Evolutionary conservation across 1,284 basidiomycete species (phyloP).

Genomic region (Trichosporon asahii): DNA sequence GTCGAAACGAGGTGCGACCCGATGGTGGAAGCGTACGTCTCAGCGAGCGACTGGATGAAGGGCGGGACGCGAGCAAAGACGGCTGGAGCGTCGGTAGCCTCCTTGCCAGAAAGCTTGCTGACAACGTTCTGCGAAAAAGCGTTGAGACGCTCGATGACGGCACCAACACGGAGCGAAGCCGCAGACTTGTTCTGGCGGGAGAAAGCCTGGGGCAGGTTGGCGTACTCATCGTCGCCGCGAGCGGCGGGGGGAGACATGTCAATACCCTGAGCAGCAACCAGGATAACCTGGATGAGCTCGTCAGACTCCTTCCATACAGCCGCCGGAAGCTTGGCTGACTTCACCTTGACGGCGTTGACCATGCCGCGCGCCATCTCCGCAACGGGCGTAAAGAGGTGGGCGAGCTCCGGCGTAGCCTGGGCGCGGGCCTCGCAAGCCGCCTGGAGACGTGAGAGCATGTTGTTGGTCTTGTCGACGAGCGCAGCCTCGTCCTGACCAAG

Average conservation of each 20-base stretch:
- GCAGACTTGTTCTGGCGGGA: slow-evolving; percentile 28
- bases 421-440: slow-evolving; percentile 13
- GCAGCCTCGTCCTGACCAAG: slow-evolving; percentile 31
- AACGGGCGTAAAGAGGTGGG: slow-evolving; percentile 57
- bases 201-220: slow-evolving; percentile 38
- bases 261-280: slow-evolving; percentile 64
- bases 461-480: slow-evolving; percentile 19
- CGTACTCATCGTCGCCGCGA: slow-evolving; percentile 40
- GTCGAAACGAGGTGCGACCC: slow-evolving; percentile 47
- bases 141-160: slow-evolving; percentile 40
- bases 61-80: slow-evolving; percentile 41
- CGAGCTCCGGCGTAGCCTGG: slow-evolving; percentile 50
- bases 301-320: slow-evolving; percentile 42
- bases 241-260: slow-evolving; percentile 33
- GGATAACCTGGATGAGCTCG: slow-evolving; percentile 61
- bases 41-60: slow-evolving; percentile 57
- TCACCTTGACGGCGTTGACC: slow-evolving; percentile 8
- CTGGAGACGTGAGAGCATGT: slow-evolving; percentile 16
- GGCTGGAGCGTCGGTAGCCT: slow-evolving; percentile 19
- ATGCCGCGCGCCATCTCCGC: slow-evolving; percentile 54
- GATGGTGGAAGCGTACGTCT: slow-evolving; percentile 55
- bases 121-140: slow-evolving; percentile 27
- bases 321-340: slow-evolving; percentile 11
- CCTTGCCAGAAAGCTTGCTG: slow-evolving; percentile 13
- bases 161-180: slow-evolving; percentile 38